phyloP scores from a whole-genome alignment of 305 asterid species.

The Fraxinus angustifolia region DNA sequence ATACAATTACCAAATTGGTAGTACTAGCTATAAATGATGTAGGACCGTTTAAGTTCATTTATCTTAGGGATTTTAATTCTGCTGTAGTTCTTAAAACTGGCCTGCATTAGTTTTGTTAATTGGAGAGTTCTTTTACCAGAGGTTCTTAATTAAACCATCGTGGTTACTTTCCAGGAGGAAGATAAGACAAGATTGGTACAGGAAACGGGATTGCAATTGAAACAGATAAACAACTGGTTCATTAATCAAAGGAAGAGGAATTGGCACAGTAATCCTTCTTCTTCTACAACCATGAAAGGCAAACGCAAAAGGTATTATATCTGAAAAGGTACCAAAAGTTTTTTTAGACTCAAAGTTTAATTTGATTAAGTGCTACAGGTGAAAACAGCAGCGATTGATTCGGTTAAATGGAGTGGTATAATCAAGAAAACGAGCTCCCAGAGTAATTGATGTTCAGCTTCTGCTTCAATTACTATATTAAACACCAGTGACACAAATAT shows the following conservation, averaged over 20 bases:
- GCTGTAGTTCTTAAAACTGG: neutral
- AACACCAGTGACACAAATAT: neutral
- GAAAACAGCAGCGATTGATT: neutral
- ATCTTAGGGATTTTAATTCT: neutral
- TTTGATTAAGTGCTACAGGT: slow-evolving; percentile 2
- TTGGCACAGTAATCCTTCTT: slow-evolving; percentile 50
- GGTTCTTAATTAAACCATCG: neutral
- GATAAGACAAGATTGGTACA: slow-evolving; percentile 54
- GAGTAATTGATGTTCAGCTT: neutral
- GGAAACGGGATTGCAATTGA: slow-evolving; percentile 55
- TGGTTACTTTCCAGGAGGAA: slow-evolving; percentile 36
- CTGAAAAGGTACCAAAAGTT: neutral
- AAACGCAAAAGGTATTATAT: slow-evolving; percentile 43
- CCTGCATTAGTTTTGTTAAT: neutral
- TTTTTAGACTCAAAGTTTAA: slow-evolving; percentile 1
- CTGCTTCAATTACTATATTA: neutral
- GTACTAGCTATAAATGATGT: neutral
- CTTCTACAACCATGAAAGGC: slow-evolving; percentile 43
- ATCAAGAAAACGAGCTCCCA: neutral
- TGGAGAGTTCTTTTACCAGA: neutral
- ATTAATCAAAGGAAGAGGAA: slow-evolving; percentile 56
- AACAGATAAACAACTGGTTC: slow-evolving; percentile 58
- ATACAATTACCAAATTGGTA: neutral
- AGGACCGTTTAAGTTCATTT: neutral
- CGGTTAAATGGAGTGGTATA: neutral